phyloP scores from a whole-genome alignment of 2,329 filamentous ascomycete species.

The Nannizziopsis barbatae region DNA sequence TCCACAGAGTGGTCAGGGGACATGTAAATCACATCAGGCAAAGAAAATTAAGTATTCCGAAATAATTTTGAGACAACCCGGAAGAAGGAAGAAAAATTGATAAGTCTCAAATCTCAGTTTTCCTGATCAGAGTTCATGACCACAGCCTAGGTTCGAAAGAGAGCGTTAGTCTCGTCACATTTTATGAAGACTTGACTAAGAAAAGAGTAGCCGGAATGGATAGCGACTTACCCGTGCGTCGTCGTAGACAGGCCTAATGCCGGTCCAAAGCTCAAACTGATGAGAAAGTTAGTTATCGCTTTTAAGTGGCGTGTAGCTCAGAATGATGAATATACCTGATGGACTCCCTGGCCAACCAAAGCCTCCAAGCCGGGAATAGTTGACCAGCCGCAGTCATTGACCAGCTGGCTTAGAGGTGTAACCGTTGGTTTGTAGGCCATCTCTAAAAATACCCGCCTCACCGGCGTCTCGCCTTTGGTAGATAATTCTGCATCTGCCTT shows the following conservation, averaged over 20 bases:
- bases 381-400: slow-evolving; percentile 64
- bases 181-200: no score
- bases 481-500: slow-evolving; percentile 26
- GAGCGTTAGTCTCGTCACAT: not conserved
- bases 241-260: slow-evolving; percentile 60
- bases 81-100: not conserved
- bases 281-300: slow-evolving; percentile 9
- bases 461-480: slow-evolving; percentile 35
- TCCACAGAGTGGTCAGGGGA: no score
- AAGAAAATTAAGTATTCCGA: not conserved
- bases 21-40: no score
- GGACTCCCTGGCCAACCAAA: slow-evolving; percentile 69
- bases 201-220: no score
- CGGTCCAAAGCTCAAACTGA: slow-evolving; percentile 75
- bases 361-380: slow-evolving; percentile 83
- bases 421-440: slow-evolving; percentile 91
- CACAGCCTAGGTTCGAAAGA: slow-evolving; percentile 9
- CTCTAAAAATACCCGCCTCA: slow-evolving; percentile 57
- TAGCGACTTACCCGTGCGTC: slow-evolving; percentile 48
- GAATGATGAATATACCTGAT: slow-evolving; percentile 52
- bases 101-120: not conserved
- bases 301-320: slow-evolving; percentile 3
- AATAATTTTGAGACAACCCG: not conserved
- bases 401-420: slow-evolving; percentile 76
- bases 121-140: slow-evolving; percentile 11